phyloP scores from a whole-genome alignment of 2,329 filamentous ascomycete genomes.

The Emmonsiellopsis sp. region DNA sequence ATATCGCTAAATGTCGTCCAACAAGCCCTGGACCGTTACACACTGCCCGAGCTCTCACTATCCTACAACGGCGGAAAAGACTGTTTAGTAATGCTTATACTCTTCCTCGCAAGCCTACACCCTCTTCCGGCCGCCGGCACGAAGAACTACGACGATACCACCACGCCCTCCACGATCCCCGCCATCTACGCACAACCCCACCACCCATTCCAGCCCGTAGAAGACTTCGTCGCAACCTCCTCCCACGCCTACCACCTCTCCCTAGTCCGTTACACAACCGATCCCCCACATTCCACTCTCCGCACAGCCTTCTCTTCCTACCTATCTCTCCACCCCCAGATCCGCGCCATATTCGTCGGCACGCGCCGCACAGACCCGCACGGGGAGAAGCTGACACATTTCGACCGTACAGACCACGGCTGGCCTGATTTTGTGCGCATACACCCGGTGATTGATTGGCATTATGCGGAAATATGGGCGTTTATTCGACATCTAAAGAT shows the following conservation, averaged over 20 bases:
- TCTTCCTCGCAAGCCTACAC: conserved; percentile 63
- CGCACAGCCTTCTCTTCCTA: conserved; percentile 72
- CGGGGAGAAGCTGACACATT: conserved; percentile 66
- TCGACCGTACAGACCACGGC: conserved; percentile 76
- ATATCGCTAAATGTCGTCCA: conserved; percentile 64
- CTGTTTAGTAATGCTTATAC: conserved; percentile 81
- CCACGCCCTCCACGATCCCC: conserved; percentile 55
- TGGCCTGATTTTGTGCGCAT: conserved; percentile 92
- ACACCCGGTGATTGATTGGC: conserved; percentile 96
- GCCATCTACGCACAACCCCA: conserved; percentile 82
- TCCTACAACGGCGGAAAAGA: conserved; percentile 99
- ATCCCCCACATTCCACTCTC: conserved; percentile 51
- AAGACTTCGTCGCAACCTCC: conserved; percentile 67
- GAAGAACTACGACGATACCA: not conserved
- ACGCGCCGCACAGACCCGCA: conserved; percentile 90
- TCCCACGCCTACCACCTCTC: conserved; percentile 63
- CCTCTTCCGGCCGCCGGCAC: conserved; percentile 2
- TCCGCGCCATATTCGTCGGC: conserved; percentile 78
- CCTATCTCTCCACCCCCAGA: conserved; percentile 41
- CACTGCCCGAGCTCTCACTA: conserved; percentile 69
- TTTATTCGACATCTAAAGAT: conserved; percentile 66
- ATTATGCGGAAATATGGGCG: conserved; percentile 89
- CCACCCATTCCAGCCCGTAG: conserved; percentile 78
- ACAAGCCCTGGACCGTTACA: conserved; percentile 66
- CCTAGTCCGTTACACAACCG: conserved; percentile 61